Evolutionary conservation across 2,329 filamentous ascomycete genomes (phyloP).

Genomic region (Cladosporium halotolerans): DNA sequence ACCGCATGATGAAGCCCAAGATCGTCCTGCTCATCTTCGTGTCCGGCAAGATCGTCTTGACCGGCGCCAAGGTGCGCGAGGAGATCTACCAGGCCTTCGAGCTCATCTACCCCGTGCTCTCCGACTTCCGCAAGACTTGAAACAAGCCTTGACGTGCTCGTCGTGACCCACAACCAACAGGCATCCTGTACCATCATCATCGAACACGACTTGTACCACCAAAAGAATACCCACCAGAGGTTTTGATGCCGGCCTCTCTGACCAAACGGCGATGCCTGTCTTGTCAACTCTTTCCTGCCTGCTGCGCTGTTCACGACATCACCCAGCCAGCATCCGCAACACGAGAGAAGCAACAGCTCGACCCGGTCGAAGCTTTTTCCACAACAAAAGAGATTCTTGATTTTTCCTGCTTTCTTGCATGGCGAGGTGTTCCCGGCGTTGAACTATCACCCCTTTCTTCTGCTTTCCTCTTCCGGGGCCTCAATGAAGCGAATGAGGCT

Average conservation of each 20-base stretch:
- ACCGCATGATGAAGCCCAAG: constrained; percentile 99
- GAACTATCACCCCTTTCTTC: constrained; percentile 1
- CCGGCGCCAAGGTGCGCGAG: constrained; percentile 94
- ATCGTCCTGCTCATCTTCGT: constrained; percentile 97
- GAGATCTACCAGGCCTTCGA: constrained; percentile 97
- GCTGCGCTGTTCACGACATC: constrained; percentile 3
- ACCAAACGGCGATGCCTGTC: background rate
- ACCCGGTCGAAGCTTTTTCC: background rate
- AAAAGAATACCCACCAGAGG: constrained; percentile 17
- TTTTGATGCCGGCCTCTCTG: constrained; percentile 24
- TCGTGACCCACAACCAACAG: constrained; percentile 5
- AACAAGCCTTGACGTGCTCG: constrained; percentile 5
- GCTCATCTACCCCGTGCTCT: constrained; percentile 93
- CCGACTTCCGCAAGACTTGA: constrained; percentile 38
- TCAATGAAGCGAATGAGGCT: constrained; percentile 12
- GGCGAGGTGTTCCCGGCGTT: constrained; percentile 26
- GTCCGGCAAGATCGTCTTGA: constrained; percentile 95
- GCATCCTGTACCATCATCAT: constrained; percentile 15
- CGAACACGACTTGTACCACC: constrained; percentile 25
- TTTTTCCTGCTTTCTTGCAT: constrained; percentile 22
- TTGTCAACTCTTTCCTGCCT: background rate
- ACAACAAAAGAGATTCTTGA: constrained; percentile 6
- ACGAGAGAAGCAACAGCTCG: background rate
- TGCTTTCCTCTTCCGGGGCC: constrained; percentile 13
- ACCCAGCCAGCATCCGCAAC: background rate